Evolutionary conservation across 129 eudicot genomes (phyloP).

Genomic region (Dittrichia graveolens): DNA sequence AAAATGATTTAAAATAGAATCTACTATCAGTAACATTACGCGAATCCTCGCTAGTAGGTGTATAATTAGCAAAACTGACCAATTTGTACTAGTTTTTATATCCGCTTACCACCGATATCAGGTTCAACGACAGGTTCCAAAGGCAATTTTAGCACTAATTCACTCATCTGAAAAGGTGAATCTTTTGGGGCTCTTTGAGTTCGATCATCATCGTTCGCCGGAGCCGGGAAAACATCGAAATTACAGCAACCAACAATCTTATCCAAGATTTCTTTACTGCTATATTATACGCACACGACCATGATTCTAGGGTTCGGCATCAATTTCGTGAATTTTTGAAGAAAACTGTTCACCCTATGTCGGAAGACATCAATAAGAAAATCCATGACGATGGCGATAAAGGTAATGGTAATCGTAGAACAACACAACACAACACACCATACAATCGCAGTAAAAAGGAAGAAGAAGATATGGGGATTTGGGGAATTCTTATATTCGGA

Average conservation of each 20-base stretch:
- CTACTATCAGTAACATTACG: no score
- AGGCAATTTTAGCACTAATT: not conserved
- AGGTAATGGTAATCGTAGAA: slow-evolving; percentile 2
- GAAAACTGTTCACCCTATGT: slow-evolving; percentile 1
- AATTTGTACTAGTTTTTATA: no score
- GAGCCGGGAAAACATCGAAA: not conserved
- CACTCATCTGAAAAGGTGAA: not conserved
- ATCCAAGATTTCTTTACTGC: not conserved
- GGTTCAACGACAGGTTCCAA: not conserved
- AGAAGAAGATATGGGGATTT: slow-evolving; percentile 43
- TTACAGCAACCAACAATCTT: not conserved
- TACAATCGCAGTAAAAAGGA: slow-evolving; percentile 26
- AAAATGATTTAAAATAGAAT: no score
- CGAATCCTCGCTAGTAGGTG: no score
- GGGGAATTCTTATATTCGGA: slow-evolving; percentile 66
- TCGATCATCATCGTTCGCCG: not conserved
- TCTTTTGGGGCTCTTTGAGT: not conserved
- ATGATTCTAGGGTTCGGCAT: slow-evolving; percentile 28
- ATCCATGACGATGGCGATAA: slow-evolving; percentile 6
- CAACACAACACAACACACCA: slow-evolving; percentile 29
- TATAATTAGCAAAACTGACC: no score
- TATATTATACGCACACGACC: not conserved
- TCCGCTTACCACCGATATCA: no score
- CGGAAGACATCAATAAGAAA: slow-evolving; percentile 25
- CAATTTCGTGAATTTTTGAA: slow-evolving; percentile 20